Conservation (phyloP, 805 yeast genomes). For the Metschnikowia lunata region DNA sequence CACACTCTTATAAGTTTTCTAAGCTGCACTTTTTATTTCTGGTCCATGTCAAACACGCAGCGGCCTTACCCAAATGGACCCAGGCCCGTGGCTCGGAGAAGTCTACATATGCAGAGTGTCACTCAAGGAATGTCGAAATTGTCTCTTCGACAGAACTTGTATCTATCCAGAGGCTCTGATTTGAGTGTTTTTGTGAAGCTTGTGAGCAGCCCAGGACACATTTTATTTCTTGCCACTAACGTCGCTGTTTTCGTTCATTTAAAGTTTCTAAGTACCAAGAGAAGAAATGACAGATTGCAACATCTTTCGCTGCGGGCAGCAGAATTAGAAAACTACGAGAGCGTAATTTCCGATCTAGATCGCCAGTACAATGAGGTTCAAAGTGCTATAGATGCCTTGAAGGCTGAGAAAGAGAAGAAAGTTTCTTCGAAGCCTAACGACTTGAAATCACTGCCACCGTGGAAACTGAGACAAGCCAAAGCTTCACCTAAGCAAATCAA, state of each 20-base stretch:
- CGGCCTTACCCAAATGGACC: too few relatives aligned
- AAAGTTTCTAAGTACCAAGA: slow-evolving; percentile 11
- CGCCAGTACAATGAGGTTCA: slow-evolving; percentile 10
- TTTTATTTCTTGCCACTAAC: slow-evolving; percentile 16
- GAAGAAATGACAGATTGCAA: slow-evolving; percentile 6
- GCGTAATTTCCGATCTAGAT: slow-evolving; percentile 14
- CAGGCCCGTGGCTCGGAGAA: not conserved
- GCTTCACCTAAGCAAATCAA: not conserved
- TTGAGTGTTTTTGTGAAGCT: slow-evolving; percentile 11
- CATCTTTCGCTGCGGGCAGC: slow-evolving; percentile 9
- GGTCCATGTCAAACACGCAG: too few relatives aligned
- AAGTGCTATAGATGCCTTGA: slow-evolving; percentile 7
- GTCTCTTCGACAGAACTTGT: slow-evolving; percentile 7
- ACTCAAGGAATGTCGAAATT: slow-evolving; percentile 2
- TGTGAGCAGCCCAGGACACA: slow-evolving; percentile 16
- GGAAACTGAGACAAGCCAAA: not conserved
- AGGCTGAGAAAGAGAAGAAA: slow-evolving; percentile 1
- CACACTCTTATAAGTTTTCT: too few relatives aligned
- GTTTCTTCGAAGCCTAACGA: too few relatives aligned
- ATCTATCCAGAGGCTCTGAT: slow-evolving; percentile 7
- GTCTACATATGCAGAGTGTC: slow-evolving; percentile 11
- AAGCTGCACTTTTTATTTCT: too few relatives aligned
- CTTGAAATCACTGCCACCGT: not conserved
- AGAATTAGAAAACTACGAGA: slow-evolving; percentile 14
- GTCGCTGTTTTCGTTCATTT: slow-evolving; percentile 16